Evolutionary conservation across 1,284 basidiomycete genomes (phyloP), one percentile per base, ranked within the genome.

Genomic region (Bjerkandera adusta): DNA sequence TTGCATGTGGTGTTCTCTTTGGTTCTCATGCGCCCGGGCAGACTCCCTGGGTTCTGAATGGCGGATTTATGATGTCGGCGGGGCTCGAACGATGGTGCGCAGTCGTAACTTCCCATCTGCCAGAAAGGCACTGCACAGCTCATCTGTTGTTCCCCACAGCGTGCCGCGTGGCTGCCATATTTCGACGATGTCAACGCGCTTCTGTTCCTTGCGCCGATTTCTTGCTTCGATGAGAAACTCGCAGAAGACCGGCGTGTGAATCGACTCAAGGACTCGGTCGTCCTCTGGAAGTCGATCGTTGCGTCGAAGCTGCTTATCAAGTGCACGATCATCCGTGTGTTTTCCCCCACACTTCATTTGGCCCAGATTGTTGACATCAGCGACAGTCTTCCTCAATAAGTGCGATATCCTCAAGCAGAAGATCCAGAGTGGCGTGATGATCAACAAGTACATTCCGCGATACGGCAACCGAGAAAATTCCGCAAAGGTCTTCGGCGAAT

Each of bases 121-220:
- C 4, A 20, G 3, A 20, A n/a, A 30, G 10, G n/a, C 29, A 30
- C 10, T 15, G n/a, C 15, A n/a, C 10, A n/a, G 29, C 29, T 10
- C 29, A 30, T 30, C 29, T 30, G 29, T 10, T 30, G 29, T n/a
- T 20, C 35, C 10, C 8, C 22, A 8, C 45, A 66, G 66, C 66
- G 68, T 15, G 59, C 64, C 4, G 63, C 63, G 6, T 71, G 69
- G 69, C 58, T 66, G 8, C 75, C 83, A 3, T 89, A 78, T 60
- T 88, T 88, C 51, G 81, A 85, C 52, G 83, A 86, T 60, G 72
- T 83, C 41, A 76, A 81, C 49, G 81, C 83, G 24, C 81, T 85
- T 47, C 79, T 85, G 30, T 85, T 85, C 65, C 71, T 88, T 42
- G 85, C 82, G 55, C 79, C 82, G 52, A 79, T 89, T 52, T 81